Base-by-base conservation (phyloP, 495 filamentous ascomycete genomes). In the Peziza echinospora region DNA sequence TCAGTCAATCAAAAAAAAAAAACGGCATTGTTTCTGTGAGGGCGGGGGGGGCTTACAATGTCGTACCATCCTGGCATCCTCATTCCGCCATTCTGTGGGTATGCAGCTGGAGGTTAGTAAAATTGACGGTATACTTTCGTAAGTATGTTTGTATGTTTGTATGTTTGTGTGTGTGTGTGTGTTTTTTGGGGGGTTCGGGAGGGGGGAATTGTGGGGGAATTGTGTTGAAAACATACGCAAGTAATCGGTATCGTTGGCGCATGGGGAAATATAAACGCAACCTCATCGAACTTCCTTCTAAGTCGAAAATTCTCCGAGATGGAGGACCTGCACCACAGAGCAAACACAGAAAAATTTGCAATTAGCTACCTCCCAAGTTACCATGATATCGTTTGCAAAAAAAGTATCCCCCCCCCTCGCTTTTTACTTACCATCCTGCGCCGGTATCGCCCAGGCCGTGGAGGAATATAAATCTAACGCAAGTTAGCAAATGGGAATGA, bases 51-150 rank as follows among this genome's bases (percentile, higher is more conserved):
- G 63, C 78, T 76, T 63, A 78, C 71, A 54, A 93, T 82, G 54
- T 93, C 84, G 59, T 86, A 92, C 87, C 87, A 93, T 17, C 80
- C 83, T 3, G 85, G 83, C 82, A 93, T 86, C 8, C 60, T 59
- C 78, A 83, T 80, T 25, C 84, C 84, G 30, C 71, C 64, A 60
- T 89, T 84, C 81, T 84, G 51, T 47, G 26, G 24, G 21, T 3
- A n/a, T n/a, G n/a, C n/a, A n/a, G n/a, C n/a, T n/a, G n/a, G n/a
- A n/a, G n/a, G n/a, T n/a, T n/a, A n/a, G n/a, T n/a, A n/a, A n/a
- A n/a, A n/a, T n/a, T n/a, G n/a, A n/a, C n/a, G n/a, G n/a, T n/a
- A n/a, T n/a, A n/a, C n/a, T n/a, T n/a, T n/a, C n/a, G n/a, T n/a
- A n/a, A n/a, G n/a, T n/a, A n/a, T n/a, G n/a, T n/a, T n/a, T n/a